Evolutionary conservation across 169 alveolate species (phyloP), one percentile per base, ranked within the genome.

Genomic region (Cryptosporidium sp.): DNA sequence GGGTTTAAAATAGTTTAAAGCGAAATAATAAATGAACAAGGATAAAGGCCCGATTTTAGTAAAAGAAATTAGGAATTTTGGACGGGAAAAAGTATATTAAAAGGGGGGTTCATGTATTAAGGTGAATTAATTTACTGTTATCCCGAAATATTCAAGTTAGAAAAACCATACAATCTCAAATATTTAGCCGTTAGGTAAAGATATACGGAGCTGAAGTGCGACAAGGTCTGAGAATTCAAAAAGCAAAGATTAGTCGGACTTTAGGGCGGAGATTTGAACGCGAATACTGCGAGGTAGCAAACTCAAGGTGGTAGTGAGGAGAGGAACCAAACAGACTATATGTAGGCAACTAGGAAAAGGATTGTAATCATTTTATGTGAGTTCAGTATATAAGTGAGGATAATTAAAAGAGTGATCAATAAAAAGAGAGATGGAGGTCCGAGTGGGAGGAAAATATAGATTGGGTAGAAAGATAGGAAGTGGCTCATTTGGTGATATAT

Each of bases 401-500:
- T 65, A 65, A 65, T 65, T 65, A 65, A 65, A 29, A 65, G 23
- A 33, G 53, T 35, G 31, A 33, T 35, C 29, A 65, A n/a, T 12
- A 65, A 29, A 10, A 65, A 65, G 51, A 56, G 51, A 61, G n/a
- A 96, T 98, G 98, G 99, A 97, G 95, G 95, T 97, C 85, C 94
- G 98, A 91, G 99, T 97, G 61, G 99, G 99, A 75, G 98, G 98
- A 75, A 96, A 97, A 93, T 98, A 96, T 94, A 97, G 98, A 85
- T 93, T 98, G 85, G 99, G 99, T 61, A 97, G 98, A 89, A 98
- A 98, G 93, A 96, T 98, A 69, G 99, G 99, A 56, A 95, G 98
- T 91, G 99, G 99, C n/a, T 96, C 99, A 39, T 98, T 98, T 93
- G 99, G 99, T 52, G 99, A 97, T 86, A 97, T 98, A 69, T 98